Conservation (phyloP, 441 rosid species). For the Flueggea neowawraea region DNA sequence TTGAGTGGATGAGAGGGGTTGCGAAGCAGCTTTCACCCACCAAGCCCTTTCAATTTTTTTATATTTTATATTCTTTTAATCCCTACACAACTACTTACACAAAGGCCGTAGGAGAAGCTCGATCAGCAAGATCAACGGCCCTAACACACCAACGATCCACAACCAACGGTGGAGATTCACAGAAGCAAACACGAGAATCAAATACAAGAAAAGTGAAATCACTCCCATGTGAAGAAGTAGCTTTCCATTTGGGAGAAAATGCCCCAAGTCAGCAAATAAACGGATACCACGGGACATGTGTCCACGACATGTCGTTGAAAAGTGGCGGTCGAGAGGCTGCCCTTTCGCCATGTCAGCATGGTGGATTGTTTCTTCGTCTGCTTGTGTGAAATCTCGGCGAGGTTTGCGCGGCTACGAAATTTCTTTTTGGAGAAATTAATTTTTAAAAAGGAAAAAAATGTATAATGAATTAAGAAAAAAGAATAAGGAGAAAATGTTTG, state of each 20-base stretch:
- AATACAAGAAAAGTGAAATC: neutral
- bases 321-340: constrained; percentile 7
- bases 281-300: constrained; percentile 23
- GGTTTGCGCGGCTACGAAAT: constrained; percentile 11
- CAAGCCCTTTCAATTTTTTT: neutral
- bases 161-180: constrained; percentile 12
- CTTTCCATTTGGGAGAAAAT: constrained; percentile 5
- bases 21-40: constrained; percentile 22
- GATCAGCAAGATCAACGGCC: constrained; percentile 21
- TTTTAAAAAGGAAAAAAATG: too few relatives aligned
- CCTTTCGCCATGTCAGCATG: constrained; percentile 16
- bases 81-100: constrained; percentile 4
- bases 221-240: constrained; percentile 23
- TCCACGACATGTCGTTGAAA: neutral
- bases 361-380: neutral
- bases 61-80: too few relatives aligned
- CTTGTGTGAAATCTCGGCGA: constrained; percentile 25
- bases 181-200: constrained; percentile 16
- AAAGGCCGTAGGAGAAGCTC: constrained; percentile 2
- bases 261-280: constrained; percentile 10
- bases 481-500: neutral
- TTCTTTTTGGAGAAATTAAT: neutral
- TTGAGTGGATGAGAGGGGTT: constrained; percentile 18
- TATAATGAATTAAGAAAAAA: too few relatives aligned
- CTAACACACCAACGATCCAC: neutral